Percentiles rank a stretch among this genome's conserved stretches.
phyloP scores from a whole-genome alignment of 2,329 filamentous ascomycete species.

The Fusarium verrucosum region DNA sequence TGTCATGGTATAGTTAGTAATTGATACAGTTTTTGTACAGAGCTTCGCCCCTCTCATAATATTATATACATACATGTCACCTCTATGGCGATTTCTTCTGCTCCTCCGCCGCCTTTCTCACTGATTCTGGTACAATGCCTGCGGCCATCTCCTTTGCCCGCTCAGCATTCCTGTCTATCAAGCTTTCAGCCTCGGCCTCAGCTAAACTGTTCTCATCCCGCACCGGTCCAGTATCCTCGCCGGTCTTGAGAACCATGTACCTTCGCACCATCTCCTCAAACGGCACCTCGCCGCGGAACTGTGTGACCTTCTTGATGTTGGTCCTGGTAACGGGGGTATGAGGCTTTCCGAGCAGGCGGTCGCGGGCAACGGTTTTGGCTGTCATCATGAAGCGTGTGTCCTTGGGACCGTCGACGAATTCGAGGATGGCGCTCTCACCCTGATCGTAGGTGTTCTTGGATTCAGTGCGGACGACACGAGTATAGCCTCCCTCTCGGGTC shows the following conservation, averaged over 20 bases:
- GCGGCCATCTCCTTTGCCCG: slow-evolving; percentile 48
- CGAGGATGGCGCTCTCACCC: slow-evolving; percentile 87
- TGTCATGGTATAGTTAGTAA: slow-evolving; percentile 41
- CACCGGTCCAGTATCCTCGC: slow-evolving; percentile 1
- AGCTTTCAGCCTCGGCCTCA: slow-evolving; percentile 23
- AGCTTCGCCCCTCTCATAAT: slow-evolving; percentile 24
- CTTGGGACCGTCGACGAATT: slow-evolving; percentile 92
- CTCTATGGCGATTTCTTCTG: slow-evolving; percentile 33
- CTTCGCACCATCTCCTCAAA: slow-evolving; percentile 71
- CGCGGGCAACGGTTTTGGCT: slow-evolving; percentile 80
- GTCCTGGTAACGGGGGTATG: slow-evolving; percentile 76
- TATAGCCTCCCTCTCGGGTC: slow-evolving; percentile 87
- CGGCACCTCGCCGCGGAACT: slow-evolving; percentile 72
- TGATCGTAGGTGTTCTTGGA: slow-evolving; percentile 85
- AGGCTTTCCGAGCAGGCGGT: slow-evolving; percentile 62
- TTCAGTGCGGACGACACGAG: slow-evolving; percentile 90
- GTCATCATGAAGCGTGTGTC: slow-evolving; percentile 97
- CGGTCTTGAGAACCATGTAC: slow-evolving; percentile 47
- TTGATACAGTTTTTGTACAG: slow-evolving; percentile 48
- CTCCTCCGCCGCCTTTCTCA: slow-evolving; percentile 36
- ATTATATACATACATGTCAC: slow-evolving; percentile 41
- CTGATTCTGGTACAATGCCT: slow-evolving; percentile 44
- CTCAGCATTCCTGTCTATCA: slow-evolving; percentile 45
- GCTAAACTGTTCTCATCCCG: slow-evolving; percentile 28
- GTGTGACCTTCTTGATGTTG: slow-evolving; percentile 89